Evolutionary conservation across 441 rosid genomes (phyloP).

Genomic region (Populus hybrid): DNA sequence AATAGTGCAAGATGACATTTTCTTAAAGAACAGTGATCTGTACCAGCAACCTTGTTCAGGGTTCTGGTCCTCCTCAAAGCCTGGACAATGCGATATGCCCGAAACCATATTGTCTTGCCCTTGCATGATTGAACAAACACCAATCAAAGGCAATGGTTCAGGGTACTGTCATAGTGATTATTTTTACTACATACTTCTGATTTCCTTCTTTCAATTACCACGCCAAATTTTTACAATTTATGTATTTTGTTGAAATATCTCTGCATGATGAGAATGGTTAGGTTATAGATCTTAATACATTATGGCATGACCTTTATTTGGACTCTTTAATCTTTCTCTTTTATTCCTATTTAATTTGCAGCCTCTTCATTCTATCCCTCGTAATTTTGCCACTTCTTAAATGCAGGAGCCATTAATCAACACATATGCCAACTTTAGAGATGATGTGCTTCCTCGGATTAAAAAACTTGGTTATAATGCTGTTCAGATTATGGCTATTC

Average conservation of each 20-base stretch:
- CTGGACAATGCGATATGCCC: background rate
- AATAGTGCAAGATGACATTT: conserved; percentile 1
- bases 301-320: background rate
- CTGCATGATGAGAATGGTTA: conserved; percentile 1
- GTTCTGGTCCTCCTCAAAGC: background rate
- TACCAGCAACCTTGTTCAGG: background rate
- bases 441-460: conserved; percentile 94
- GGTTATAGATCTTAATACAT: background rate
- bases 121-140: no score
- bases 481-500: conserved; percentile 98
- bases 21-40: background rate
- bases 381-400: conserved; percentile 22
- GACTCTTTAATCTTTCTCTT: background rate
- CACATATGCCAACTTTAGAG: conserved; percentile 89
- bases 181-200: background rate
- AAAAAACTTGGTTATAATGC: conserved; percentile 95
- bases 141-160: no score
- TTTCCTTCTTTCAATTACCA: background rate
- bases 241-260: background rate
- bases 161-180: background rate
- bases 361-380: conserved; percentile 17
- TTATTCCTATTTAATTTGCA: conserved; percentile 8
- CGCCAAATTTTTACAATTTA: background rate
- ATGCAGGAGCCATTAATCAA: conserved; percentile 87
- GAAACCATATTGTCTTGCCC: no score